A percentile compares a stretch with the other conserved stretches of the same genome.
Evolutionary conservation across 2,329 filamentous ascomycete species (phyloP).

Genomic region (Neonectria coccinea): DNA sequence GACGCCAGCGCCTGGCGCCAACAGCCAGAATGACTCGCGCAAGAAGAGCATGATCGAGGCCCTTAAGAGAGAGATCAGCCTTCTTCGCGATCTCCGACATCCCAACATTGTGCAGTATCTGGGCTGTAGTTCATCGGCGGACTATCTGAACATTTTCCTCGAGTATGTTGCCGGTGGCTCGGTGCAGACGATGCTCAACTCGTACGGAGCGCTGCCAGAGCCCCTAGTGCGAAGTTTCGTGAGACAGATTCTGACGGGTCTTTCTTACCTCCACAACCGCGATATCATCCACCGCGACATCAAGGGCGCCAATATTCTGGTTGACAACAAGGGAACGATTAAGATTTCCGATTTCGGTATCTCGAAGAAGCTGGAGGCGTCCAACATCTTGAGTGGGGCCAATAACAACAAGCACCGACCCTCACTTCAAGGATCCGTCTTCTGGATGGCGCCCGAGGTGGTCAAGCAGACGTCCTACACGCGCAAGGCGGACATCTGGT

Average conservation of each 20-base stretch:
- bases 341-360: slow-evolving; percentile 99
- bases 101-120: slow-evolving; percentile 98
- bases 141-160: slow-evolving; percentile 98
- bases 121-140: slow-evolving; percentile 90
- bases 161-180: slow-evolving; percentile 98
- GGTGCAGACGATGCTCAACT: slow-evolving; percentile 98
- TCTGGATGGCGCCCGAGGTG: slow-evolving; percentile 99
- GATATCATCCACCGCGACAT: slow-evolving; percentile 99
- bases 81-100: slow-evolving; percentile 93
- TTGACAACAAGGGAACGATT: slow-evolving; percentile 98
- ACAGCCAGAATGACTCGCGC: slow-evolving; percentile 84
- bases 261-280: slow-evolving; percentile 91
- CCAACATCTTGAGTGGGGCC: slow-evolving; percentile 80
- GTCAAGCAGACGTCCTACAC: slow-evolving; percentile 98
- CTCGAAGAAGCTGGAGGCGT: slow-evolving; percentile 95
- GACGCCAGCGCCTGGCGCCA: slow-evolving; percentile 80
- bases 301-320: slow-evolving; percentile 98
- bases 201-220: slow-evolving; percentile 94
- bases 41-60: slow-evolving; percentile 99
- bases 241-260: slow-evolving; percentile 90
- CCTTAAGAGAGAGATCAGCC: slow-evolving; percentile 93
- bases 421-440: slow-evolving; percentile 95
- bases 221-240: slow-evolving; percentile 96
- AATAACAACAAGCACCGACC: slow-evolving; percentile 76
- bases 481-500: slow-evolving; percentile 99